phyloP scores from a whole-genome alignment of 306 rosid genomes.

The Pueraria montana region DNA sequence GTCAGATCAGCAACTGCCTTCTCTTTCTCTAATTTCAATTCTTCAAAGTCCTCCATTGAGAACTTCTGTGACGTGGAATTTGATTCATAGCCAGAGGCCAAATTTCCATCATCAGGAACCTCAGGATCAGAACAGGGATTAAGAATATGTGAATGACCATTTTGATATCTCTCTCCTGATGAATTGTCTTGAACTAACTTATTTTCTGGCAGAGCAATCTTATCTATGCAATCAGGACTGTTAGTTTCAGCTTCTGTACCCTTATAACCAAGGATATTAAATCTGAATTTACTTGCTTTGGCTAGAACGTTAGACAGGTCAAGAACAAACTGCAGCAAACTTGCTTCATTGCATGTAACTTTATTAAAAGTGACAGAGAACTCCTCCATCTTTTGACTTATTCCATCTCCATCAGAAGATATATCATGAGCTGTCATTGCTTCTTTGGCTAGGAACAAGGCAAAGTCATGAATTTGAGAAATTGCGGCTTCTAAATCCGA shows the following conservation, averaged over 20 bases:
- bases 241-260: conserved; percentile 73
- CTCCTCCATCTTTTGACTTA: conserved; percentile 71
- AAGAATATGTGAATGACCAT: conserved; percentile 67
- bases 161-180: conserved; percentile 68
- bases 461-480: conserved; percentile 82
- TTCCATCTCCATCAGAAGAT: conserved; percentile 66
- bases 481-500: conserved; percentile 80
- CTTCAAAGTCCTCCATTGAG: conserved; percentile 72
- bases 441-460: conserved; percentile 76
- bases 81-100: conserved; percentile 67
- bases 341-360: conserved; percentile 62
- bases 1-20: conserved; percentile 70
- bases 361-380: conserved; percentile 73
- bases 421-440: conserved; percentile 72
- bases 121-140: conserved; percentile 80
- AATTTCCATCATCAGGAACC: conserved; percentile 88
- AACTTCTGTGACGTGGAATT: conserved; percentile 62
- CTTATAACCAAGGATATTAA: conserved; percentile 80
- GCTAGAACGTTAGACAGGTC: conserved; percentile 79
- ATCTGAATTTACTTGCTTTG: conserved; percentile 84
- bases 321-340: conserved; percentile 76
- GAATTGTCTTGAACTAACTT: conserved; percentile 69
- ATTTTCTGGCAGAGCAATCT: conserved; percentile 92
- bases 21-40: conserved; percentile 81
- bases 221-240: conserved; percentile 98